Base-by-base conservation (phyloP, 805 yeast species). In the Ogataea zsoltii region DNA sequence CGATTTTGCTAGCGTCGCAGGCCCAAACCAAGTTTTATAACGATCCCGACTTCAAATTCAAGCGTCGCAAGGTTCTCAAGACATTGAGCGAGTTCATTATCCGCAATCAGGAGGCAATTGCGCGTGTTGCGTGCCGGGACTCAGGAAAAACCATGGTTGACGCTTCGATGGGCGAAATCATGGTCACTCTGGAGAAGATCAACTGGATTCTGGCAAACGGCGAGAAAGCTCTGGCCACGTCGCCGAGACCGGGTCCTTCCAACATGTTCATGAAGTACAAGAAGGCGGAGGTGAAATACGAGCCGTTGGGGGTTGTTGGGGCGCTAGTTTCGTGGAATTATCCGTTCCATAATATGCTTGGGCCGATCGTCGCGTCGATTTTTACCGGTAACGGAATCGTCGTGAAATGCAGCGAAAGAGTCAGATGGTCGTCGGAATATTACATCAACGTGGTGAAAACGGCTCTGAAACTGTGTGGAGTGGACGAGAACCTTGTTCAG, bases 291-390 rank as follows among this genome's bases (percentile, higher is more conserved):
- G 92, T 94, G 14, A 75, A 95, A 51, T 94, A 94, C 65, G 96
- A 91, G 65, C 98, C 99, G 0, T 67, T 92, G 44, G 94, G 94
- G 6, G 88, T 86, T 11, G 92, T 92, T 19, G 78, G 95, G 7
- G 96, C 98, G 0, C 72, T 94, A 49, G 88, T 94, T 1, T 88
- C 96, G 3, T 94, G 99, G 99, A 94, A 94, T 62, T 94, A 94
- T 63, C 99, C 99, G 0, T 83, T 94, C 66, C 99, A 94, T 64
- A 94, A 94, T 65, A 70, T 91, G 41, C 68, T 94, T 74, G 97
- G 97, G 2, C 99, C 99, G 1, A 74, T 94, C 2, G 82, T 91
- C 45, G 95, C 98, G 2, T 80, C 92, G 1, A 65, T 94, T 19
- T 88, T 91, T 61, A 81, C 96, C 4, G 99, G 99, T 4, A 92